These are phyloP conservation scores for Phytophthora meadii DNA, from an alignment of 352 stramenopile species.

Conservation along the genomic window DNA sequence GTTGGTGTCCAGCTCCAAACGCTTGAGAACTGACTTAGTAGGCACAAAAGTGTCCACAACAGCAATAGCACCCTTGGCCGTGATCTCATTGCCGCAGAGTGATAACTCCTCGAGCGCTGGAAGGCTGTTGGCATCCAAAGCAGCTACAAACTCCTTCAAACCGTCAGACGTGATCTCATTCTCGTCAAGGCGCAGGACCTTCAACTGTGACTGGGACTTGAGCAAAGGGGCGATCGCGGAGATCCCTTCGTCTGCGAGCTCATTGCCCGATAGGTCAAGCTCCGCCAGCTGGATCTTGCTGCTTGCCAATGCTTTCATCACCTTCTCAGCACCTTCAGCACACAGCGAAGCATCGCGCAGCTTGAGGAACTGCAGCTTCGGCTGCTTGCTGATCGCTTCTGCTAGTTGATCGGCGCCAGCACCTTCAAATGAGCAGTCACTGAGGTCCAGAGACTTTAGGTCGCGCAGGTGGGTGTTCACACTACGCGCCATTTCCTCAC, in stretches of 20 bases:
- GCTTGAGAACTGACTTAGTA: slow-evolving; percentile 60
- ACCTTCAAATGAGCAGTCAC: slow-evolving; percentile 94
- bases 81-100: slow-evolving; percentile 90
- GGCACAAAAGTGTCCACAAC: slow-evolving; percentile 66
- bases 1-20: slow-evolving; percentile 81
- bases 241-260: slow-evolving; percentile 81
- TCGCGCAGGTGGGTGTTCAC: no score
- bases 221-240: slow-evolving; percentile 54
- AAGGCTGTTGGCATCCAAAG: slow-evolving; percentile 52
- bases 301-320: slow-evolving; percentile 50
- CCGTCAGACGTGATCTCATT: slow-evolving; percentile 93
- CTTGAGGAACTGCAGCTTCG: slow-evolving; percentile 85
- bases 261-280: slow-evolving; percentile 95
- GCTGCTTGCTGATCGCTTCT: slow-evolving; percentile 75
- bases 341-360: slow-evolving; percentile 91
- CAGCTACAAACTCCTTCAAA: slow-evolving; percentile 71
- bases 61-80: slow-evolving; percentile 83
- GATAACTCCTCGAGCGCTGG: slow-evolving; percentile 82
- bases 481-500: slow-evolving; percentile 37
- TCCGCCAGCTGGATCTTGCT: slow-evolving; percentile 46
- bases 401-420: slow-evolving; percentile 53
- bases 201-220: slow-evolving; percentile 46
- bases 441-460: slow-evolving; percentile 91
- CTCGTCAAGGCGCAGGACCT: slow-evolving; percentile 91
- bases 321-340: slow-evolving; percentile 85